Evolutionary conservation across 177 flowering plant genomes (phyloP).

Genomic region (Vitis hybrid): DNA sequence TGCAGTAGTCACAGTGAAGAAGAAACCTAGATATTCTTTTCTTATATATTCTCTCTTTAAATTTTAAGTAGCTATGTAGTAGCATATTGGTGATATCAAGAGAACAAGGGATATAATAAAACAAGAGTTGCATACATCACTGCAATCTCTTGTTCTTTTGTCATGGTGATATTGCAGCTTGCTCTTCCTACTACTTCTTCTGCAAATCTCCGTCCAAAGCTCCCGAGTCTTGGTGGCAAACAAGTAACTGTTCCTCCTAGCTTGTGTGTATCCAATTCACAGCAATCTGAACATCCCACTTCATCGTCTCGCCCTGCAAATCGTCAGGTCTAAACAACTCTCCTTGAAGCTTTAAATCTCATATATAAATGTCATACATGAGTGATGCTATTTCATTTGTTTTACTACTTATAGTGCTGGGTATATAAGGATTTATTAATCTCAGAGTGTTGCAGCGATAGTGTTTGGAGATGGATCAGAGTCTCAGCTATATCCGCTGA

Average conservation of each 20-base stretch:
- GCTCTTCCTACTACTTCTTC: constrained; percentile 11
- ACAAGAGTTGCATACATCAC: neutral
- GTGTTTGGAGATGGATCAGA: constrained; percentile 75
- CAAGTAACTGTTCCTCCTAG: constrained; percentile 8
- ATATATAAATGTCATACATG: neutral
- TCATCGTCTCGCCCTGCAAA: constrained; percentile 31
- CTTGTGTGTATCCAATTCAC: constrained; percentile 27
- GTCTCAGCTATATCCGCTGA: constrained; percentile 67
- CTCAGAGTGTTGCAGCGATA: constrained; percentile 77
- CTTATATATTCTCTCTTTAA: constrained; percentile 13
- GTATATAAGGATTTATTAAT: constrained; percentile 5
- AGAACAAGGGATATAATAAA: neutral
- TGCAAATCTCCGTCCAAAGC: constrained; percentile 19
- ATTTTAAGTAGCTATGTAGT: neutral
- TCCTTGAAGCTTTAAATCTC: neutral
- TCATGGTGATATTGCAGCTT: constrained; percentile 26
- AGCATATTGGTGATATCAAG: neutral
- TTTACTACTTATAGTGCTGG: neutral
- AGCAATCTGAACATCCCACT: constrained; percentile 23
- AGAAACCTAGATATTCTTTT: constrained; percentile 51
- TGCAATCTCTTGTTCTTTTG: constrained; percentile 1
- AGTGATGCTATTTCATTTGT: neutral
- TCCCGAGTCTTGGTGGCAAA: constrained; percentile 9
- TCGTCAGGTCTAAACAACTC: constrained; percentile 29
- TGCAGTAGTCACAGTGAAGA: constrained; percentile 36